Evolutionary conservation across 495 filamentous ascomycete species (phyloP).

Genomic region (Articulospora tetracladia): DNA sequence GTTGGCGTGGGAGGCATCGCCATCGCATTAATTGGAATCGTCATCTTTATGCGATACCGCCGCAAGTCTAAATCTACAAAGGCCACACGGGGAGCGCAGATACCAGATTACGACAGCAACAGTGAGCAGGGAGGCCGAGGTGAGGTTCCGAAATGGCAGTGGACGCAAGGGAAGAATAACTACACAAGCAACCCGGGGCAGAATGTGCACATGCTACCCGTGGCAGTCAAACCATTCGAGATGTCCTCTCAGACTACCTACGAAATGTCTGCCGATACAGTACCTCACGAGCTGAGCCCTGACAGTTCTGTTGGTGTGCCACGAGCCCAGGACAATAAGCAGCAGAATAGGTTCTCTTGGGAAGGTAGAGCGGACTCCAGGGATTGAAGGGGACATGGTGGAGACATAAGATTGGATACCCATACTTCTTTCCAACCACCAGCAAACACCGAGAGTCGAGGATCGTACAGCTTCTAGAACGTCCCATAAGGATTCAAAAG

Average conservation of each 20-base stretch:
- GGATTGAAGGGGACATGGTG: too few relatives aligned
- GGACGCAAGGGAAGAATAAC: not conserved
- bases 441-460: too few relatives aligned
- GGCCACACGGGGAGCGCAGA: not conserved
- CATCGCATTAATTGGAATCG: not conserved
- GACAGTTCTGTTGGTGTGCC: too few relatives aligned
- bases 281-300: not conserved
- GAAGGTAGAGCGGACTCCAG: too few relatives aligned
- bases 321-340: too few relatives aligned
- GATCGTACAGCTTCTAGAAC: too few relatives aligned
- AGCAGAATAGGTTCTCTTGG: too few relatives aligned
- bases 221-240: not conserved
- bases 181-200: not conserved
- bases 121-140: not conserved
- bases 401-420: too few relatives aligned
- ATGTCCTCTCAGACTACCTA: not conserved
- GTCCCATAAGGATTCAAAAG: too few relatives aligned
- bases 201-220: not conserved
- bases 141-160: not conserved
- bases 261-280: not conserved
- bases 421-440: too few relatives aligned
- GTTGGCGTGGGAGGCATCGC: not conserved
- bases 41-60: not conserved
- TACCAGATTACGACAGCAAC: not conserved
- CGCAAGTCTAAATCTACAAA: not conserved